Evolutionary conservation across 2,329 filamentous ascomycete species (phyloP), one percentile per base, ranked within the genome.

Genomic region (Aspergillus fructus): DNA sequence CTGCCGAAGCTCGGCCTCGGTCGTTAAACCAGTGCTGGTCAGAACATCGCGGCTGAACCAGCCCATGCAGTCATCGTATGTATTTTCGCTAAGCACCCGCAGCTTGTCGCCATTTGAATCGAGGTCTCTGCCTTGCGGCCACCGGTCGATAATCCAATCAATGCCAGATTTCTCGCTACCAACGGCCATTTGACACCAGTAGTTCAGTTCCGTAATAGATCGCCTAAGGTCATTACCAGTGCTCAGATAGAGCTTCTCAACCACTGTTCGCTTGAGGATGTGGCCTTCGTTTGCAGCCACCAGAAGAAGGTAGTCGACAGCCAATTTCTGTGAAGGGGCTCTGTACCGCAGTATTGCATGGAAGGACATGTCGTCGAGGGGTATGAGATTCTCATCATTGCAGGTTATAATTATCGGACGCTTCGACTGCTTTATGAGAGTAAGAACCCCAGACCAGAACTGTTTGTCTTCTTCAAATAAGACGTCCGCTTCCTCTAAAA

Each of bases 161-260:
- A 96, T 83, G 0, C 94, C 93, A 19, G 90, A 89, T 64, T 89
- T 89, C n/a, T 85, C 81, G 70, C 96, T 94, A 5, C 94, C 96
- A 9, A 99, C 86, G 0, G 89, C 91, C 75, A 97, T 92, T 71
- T 99, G 94, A 71, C 96, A 99, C 93, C 93, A 99, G 70, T 96
- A 94, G 70, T 96, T 88, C 27, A 99, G 82, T 60, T 97, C 92
- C 55, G 83, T 87, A 49, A 99, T 85, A 2, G 89, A 87, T 21
- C 88, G 91, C 54, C 94, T 87, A 12, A 99, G 77, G 70, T 99
- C 94, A 27, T 82, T 76, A 2, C 81, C 72, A 53, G 89, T 88
- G 13, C 85, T 85, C 53, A 82, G 79, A 67, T 92, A 96, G 2
- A 99, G 81, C 6, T 83, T 78, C 51, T 82, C 79, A 0, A 96